Percentiles rank a stretch among this genome's conserved stretches.
These are phyloP conservation scores for Xylaria bambusicola DNA, from an alignment of 495 filamentous ascomycete genomes.

Conservation along the genomic window DNA sequence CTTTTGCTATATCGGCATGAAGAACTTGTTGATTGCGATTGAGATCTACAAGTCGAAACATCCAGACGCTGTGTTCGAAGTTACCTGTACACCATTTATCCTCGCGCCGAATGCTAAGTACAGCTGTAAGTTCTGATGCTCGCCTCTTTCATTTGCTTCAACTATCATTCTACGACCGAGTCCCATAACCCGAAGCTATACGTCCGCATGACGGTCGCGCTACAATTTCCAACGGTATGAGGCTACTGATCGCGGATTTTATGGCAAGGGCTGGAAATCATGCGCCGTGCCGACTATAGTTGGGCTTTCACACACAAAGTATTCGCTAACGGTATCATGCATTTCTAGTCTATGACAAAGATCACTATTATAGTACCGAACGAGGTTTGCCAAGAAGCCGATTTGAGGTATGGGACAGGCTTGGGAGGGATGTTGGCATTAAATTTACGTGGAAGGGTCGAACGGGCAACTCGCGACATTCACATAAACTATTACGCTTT, in stretches of 20 bases:
- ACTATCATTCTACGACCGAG: background rate
- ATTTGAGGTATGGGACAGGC: conserved; percentile 36
- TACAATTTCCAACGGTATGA: background rate
- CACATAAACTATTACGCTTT: conserved; percentile 74
- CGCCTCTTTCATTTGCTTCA: background rate
- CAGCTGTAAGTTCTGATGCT: conserved; percentile 17
- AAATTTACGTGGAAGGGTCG: conserved; percentile 69
- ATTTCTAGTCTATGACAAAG: conserved; percentile 26
- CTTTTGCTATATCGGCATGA: conserved; percentile 82
- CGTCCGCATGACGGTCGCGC: background rate
- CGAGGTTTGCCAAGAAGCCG: conserved; percentile 16
- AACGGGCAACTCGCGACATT: conserved; percentile 73
- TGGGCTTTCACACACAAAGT: background rate
- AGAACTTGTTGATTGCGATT: conserved; percentile 70
- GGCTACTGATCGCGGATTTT: background rate
- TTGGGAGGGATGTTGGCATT: conserved; percentile 64
- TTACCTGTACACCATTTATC: conserved; percentile 76
- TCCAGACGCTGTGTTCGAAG: conserved; percentile 62
- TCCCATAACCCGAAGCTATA: background rate
- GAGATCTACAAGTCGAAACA: conserved; percentile 55
- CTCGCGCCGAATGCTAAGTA: conserved; percentile 62
- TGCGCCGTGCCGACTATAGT: too few species aligned
- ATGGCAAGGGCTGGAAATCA: background rate
- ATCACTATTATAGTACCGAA: conserved; percentile 18
- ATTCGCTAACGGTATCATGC: background rate